Percentiles rank a stretch among this genome's conserved stretches.
phyloP scores from a whole-genome alignment of 2,329 filamentous ascomycete genomes.

The Pochonia chlamydosporia region DNA sequence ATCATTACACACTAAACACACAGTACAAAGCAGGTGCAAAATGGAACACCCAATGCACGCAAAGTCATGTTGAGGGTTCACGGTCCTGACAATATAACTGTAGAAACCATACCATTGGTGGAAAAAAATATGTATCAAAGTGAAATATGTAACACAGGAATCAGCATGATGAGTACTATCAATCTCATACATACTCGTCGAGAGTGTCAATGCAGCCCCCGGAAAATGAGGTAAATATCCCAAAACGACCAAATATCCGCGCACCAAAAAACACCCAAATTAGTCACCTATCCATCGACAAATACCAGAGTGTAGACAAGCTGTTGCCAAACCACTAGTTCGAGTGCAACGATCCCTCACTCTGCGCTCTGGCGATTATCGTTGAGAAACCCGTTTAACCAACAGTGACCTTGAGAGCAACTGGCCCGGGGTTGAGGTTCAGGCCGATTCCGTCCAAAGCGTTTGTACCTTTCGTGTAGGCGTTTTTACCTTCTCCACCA shows the following conservation, averaged over 20 bases:
- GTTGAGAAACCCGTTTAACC: conserved; percentile 16
- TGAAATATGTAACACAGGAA: conserved; percentile 10
- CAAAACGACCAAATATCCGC: background rate
- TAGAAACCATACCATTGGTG: background rate
- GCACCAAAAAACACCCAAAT: background rate
- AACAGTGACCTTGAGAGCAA: conserved; percentile 25
- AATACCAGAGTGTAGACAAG: background rate
- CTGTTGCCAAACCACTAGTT: background rate
- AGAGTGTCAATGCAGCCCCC: conserved; percentile 2
- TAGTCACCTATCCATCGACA: background rate
- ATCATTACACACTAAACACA: too few species aligned
- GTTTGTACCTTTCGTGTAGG: conserved; percentile 32
- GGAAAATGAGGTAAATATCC: background rate
- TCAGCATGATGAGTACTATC: conserved; percentile 5
- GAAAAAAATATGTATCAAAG: conserved; percentile 10
- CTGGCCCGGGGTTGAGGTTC: conserved; percentile 27
- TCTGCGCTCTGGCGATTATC: background rate
- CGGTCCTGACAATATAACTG: too few species aligned
- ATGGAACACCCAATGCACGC: too few species aligned
- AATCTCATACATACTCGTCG: conserved; percentile 2
- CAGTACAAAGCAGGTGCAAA: too few species aligned
- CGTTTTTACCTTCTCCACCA: conserved; percentile 29
- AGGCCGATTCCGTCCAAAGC: conserved; percentile 33
- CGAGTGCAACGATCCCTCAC: too few species aligned
- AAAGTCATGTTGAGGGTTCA: too few species aligned